Evolutionary conservation across 768 basidiomycete genomes (phyloP), one percentile per base, ranked within the genome.

Genomic region (Epithele typhae): DNA sequence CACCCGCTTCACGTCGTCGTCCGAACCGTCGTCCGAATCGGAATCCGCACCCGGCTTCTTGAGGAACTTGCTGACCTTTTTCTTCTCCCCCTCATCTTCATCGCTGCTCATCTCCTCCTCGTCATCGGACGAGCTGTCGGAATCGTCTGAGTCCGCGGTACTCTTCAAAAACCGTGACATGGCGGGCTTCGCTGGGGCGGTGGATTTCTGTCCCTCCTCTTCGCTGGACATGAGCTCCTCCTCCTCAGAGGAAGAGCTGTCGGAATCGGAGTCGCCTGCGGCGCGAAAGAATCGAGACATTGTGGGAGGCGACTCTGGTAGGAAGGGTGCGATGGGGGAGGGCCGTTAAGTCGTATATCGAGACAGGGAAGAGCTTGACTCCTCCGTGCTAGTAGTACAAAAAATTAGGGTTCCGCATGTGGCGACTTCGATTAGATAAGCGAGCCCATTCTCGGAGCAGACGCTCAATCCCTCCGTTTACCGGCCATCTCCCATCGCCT

Each of bases 221-320:
- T 77, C 82, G 55, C 81, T 82, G 60, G 77, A 79, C 66, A 90
- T 80, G 45, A 76, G 69, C 64, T 84, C 79, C 70, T 89, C 86
- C 64, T 72, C 71, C 32, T 69, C 68, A n/a, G 65, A 67, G 40
- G 83, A 86, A 43, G 89, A 87, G 37, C 82, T 84, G 63, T 88
- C 85, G 35, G 82, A 85, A 45, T 91, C 89, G 41, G 86, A 87
- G 64, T 91, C 87, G 65, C 79, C 84, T 50, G 79, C 87, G 71
- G 82, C 78, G 72, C 86, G 82, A 73, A 92, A 92, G 72, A 93
- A 92, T 61, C 89, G 81, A 51, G 90, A 92, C 88, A 92, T 92
- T 45, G 52, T 63, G 46, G 6, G 7, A 17, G 35, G n/a, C 6
- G 35, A n/a, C 15, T 36, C 18, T 36, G 35, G 24, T 17, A 45